Percentiles rank a stretch among this genome's conserved stretches.
Evolutionary conservation across 2,329 filamentous ascomycete genomes (phyloP).

Genomic region (Incumbomyces delicatus): DNA sequence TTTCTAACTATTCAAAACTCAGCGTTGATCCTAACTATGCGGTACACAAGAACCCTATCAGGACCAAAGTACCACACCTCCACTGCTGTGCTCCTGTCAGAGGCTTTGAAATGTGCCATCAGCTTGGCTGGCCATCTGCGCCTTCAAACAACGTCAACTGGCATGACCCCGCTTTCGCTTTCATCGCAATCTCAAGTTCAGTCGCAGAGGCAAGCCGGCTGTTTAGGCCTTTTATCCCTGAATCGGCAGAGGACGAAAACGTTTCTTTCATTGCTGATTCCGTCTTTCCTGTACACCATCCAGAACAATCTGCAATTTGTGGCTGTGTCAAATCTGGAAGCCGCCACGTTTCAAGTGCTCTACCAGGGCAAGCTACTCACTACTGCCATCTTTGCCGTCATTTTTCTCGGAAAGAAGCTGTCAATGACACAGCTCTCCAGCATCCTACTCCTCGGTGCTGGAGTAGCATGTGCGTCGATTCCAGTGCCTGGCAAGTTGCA

Average conservation of each 20-base stretch:
- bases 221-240: constrained; percentile 65
- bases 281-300: constrained; percentile 76
- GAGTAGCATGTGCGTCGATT: constrained; percentile 53
- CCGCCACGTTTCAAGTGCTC: constrained; percentile 84
- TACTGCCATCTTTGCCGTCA: constrained; percentile 76
- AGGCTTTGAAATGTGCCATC: constrained; percentile 79
- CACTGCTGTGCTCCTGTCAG: constrained; percentile 86
- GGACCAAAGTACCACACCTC: constrained; percentile 86
- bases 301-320: constrained; percentile 89
- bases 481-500: not conserved
- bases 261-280: constrained; percentile 67
- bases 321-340: constrained; percentile 79
- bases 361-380: constrained; percentile 93
- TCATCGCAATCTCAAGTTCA: constrained; percentile 10
- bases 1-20: constrained; percentile 19
- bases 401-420: constrained; percentile 62
- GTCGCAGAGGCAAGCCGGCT: not conserved
- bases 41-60: constrained; percentile 90
- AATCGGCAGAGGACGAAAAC: constrained; percentile 83
- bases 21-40: constrained; percentile 39
- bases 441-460: constrained; percentile 68
- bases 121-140: constrained; percentile 77
- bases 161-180: constrained; percentile 2
- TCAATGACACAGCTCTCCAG: constrained; percentile 68
- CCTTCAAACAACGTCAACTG: constrained; percentile 39